Conservation (phyloP, 345 rosid genomes). For the Populus davidiana region DNA sequence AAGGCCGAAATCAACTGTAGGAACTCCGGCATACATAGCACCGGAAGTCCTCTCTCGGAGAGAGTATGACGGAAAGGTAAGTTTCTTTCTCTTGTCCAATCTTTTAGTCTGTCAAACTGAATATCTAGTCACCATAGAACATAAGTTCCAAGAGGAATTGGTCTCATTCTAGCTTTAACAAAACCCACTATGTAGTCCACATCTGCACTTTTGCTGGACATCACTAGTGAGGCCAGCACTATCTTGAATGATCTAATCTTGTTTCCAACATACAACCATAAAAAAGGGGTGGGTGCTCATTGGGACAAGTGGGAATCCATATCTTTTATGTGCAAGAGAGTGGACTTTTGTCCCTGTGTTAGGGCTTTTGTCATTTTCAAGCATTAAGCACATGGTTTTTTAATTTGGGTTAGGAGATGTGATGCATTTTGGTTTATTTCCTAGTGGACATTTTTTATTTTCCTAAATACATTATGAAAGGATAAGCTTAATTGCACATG, state of each 20-base stretch:
- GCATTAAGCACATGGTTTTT: background rate
- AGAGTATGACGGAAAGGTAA: constrained; percentile 84
- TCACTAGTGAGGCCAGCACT: background rate
- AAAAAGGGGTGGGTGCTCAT: background rate
- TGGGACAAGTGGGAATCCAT: constrained; percentile 15
- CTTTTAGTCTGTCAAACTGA: background rate
- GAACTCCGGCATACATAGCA: constrained; percentile 92
- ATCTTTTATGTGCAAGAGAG: constrained; percentile 9
- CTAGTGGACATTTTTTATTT: background rate
- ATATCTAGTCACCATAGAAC: background rate
- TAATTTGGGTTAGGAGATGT: constrained; percentile 3
- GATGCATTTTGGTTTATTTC: background rate
- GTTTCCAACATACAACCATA: background rate
- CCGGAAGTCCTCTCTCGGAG: constrained; percentile 85
- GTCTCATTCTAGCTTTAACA: background rate
- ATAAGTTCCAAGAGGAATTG: background rate
- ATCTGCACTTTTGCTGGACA: background rate
- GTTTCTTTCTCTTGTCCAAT: background rate
- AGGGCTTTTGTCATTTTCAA: constrained; percentile 8
- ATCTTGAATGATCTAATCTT: background rate
- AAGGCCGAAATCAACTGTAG: constrained; percentile 90
- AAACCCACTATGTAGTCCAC: background rate
- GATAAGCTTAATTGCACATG: constrained; percentile 16
- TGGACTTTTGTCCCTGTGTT: background rate
- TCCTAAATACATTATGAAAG: background rate